phyloP scores from a whole-genome alignment of 164 flowering plant species.

The Stephania cephalantha region DNA sequence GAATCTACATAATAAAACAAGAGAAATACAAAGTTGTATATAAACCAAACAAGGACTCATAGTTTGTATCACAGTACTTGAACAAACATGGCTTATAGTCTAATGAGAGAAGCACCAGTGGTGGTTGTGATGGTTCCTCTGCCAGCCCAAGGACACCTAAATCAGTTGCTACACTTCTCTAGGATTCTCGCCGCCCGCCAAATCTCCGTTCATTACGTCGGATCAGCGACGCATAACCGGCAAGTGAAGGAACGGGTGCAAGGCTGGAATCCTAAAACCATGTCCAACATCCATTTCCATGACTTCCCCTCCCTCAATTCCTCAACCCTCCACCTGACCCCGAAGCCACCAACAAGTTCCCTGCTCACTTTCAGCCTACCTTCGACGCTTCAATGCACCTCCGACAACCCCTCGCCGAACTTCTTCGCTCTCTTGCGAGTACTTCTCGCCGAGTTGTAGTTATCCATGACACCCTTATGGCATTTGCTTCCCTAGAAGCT shows the following conservation, averaged over 20 bases:
- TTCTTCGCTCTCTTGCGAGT: slow-evolving; percentile 30
- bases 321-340: slow-evolving; percentile 45
- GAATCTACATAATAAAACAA: too few relatives aligned
- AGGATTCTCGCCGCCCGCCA: slow-evolving; percentile 32
- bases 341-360: slow-evolving; percentile 32
- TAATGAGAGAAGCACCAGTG: slow-evolving; percentile 13
- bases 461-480: slow-evolving; percentile 58
- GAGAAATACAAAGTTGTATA: not conserved
- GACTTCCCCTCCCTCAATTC: slow-evolving; percentile 31
- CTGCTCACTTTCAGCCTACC: slow-evolving; percentile 42
- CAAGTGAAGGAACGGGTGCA: slow-evolving; percentile 43
- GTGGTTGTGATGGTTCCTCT: slow-evolving; percentile 49
- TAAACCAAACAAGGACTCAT: not conserved
- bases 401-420: slow-evolving; percentile 35
- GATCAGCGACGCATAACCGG: slow-evolving; percentile 43
- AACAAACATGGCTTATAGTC: slow-evolving; percentile 2
- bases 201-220: slow-evolving; percentile 40
- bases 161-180: slow-evolving; percentile 51
- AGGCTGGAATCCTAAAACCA: slow-evolving; percentile 25
- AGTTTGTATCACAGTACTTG: not conserved
- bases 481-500: slow-evolving; percentile 44
- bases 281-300: slow-evolving; percentile 43
- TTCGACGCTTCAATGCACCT: slow-evolving; percentile 36
- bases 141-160: slow-evolving; percentile 62
- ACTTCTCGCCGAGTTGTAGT: slow-evolving; percentile 29